These are phyloP conservation scores for Aspergillus ustus DNA, from an alignment of 2,329 filamentous ascomycete genomes.

Conservation along the genomic window DNA sequence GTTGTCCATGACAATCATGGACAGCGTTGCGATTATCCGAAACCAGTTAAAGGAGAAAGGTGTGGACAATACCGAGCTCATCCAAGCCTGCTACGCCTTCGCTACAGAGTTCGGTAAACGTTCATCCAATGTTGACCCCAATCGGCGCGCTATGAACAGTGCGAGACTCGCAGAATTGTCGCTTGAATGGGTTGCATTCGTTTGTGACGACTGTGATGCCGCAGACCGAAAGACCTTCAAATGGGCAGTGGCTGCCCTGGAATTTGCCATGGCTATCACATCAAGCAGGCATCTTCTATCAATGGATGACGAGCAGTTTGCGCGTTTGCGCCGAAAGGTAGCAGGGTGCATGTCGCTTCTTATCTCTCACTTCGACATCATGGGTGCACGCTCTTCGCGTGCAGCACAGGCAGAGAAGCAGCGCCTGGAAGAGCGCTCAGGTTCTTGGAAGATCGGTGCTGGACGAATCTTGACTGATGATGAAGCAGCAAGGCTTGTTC, in stretches of 20 bases:
- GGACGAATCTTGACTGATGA: slow-evolving; percentile 77
- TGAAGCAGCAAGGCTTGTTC: slow-evolving; percentile 77
- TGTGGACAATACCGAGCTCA: slow-evolving; percentile 89
- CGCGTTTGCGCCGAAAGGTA: slow-evolving; percentile 80
- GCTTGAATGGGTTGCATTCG: slow-evolving; percentile 96
- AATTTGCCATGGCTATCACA: slow-evolving; percentile 98
- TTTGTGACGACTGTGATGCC: slow-evolving; percentile 94
- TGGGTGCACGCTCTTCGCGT: slow-evolving; percentile 91
- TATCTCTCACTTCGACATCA: slow-evolving; percentile 98
- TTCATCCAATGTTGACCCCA: slow-evolving; percentile 92
- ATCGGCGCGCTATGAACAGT: slow-evolving; percentile 95
- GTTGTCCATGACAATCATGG: slow-evolving; percentile 97
- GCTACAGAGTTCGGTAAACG: slow-evolving; percentile 98
- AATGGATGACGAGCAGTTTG: slow-evolving; percentile 86
- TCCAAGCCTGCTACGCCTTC: slow-evolving; percentile 97
- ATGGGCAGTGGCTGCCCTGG: slow-evolving; percentile 93
- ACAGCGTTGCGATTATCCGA: slow-evolving; percentile 91
- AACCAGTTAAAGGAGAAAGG: slow-evolving; percentile 72
- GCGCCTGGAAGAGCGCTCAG: slow-evolving; percentile 77
- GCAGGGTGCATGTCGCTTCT: slow-evolving; percentile 96
- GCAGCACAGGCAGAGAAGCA: slow-evolving; percentile 94
- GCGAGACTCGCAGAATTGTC: slow-evolving; percentile 91
- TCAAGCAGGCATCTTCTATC: slow-evolving; percentile 90
- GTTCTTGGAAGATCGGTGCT: slow-evolving; percentile 78
- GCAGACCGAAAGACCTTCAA: slow-evolving; percentile 95